These are phyloP conservation scores for Spathaspora hagerdaliae DNA, from an alignment of 805 yeast species.

Conservation along the genomic window DNA sequence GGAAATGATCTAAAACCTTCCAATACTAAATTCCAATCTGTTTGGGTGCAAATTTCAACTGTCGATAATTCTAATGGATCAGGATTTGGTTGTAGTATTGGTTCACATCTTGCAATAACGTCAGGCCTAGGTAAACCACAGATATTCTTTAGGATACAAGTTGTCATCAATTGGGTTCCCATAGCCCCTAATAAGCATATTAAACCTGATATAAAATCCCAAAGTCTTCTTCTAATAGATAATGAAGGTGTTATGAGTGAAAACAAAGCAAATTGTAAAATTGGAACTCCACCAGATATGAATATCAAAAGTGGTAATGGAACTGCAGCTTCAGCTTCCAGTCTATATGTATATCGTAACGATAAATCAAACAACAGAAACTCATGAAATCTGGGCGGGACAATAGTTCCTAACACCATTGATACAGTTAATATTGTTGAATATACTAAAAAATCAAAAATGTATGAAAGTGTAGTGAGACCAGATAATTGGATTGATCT, in stretches of 20 bases:
- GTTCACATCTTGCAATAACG: conserved; percentile 20
- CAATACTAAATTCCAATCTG: conserved; percentile 9
- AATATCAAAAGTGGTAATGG: conserved; percentile 27
- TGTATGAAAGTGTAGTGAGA: conserved; percentile 14
- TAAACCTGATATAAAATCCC: conserved; percentile 40
- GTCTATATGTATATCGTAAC: conserved; percentile 29
- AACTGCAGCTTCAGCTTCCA: conserved; percentile 27
- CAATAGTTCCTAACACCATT: conserved; percentile 25
- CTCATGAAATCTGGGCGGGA: conserved; percentile 37
- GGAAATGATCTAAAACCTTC: conserved; percentile 28
- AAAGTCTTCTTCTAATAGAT: conserved; percentile 20
- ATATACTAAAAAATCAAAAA: conserved; percentile 17
- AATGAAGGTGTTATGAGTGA: conserved; percentile 10
- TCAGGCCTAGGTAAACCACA: conserved; percentile 28
- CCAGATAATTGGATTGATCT: conserved; percentile 10
- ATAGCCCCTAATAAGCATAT: conserved; percentile 34
- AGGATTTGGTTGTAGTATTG: conserved; percentile 7
- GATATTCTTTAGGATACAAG: conserved; percentile 26
- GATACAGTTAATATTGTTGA: conserved; percentile 15
- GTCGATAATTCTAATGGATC: conserved; percentile 8
- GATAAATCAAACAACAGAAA: conserved; percentile 31
- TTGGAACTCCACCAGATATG: conserved; percentile 27
- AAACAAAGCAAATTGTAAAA: conserved; percentile 19
- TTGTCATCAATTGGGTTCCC: conserved; percentile 33
- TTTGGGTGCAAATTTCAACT: conserved; percentile 15